A percentile compares a stretch with the other conserved stretches of the same genome.
Conservation (phyloP, 2,329 filamentous ascomycete species). For the Karstenula rhodostoma region DNA sequence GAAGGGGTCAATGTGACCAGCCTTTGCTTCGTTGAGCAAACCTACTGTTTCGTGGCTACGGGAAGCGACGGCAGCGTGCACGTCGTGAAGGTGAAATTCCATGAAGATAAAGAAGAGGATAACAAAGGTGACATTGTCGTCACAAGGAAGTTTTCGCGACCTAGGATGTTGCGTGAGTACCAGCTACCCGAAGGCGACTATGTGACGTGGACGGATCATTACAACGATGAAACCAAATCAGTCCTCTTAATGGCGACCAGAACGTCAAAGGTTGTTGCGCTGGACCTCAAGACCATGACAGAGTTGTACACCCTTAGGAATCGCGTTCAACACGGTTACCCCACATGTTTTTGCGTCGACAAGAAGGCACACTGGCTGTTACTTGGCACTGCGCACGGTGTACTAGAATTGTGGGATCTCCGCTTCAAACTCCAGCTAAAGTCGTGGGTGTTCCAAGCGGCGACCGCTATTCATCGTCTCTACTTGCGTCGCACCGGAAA, state of each 20-base stretch:
- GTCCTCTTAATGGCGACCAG: conserved; percentile 87
- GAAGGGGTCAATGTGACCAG: conserved; percentile 77
- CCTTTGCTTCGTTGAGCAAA: conserved; percentile 90
- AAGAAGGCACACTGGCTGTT: conserved; percentile 88
- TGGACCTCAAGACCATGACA: conserved; percentile 88
- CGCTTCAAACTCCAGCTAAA: conserved; percentile 90
- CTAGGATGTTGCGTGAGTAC: conserved; percentile 75
- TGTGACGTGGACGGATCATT: conserved; percentile 92
- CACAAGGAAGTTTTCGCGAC: conserved; percentile 74
- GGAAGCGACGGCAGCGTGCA: conserved; percentile 85
- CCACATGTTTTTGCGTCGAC: conserved; percentile 91
- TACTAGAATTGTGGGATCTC: conserved; percentile 94
- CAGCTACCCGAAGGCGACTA: conserved; percentile 77
- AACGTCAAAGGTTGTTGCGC: conserved; percentile 79
- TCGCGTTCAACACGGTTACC: conserved; percentile 88
- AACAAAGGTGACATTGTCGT: conserved; percentile 56
- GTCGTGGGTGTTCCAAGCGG: conserved; percentile 86
- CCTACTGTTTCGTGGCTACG: conserved; percentile 91
- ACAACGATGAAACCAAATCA: conserved; percentile 82
- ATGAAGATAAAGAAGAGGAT: conserved; percentile 61
- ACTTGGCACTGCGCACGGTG: conserved; percentile 89
- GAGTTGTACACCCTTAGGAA: conserved; percentile 83
- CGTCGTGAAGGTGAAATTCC: conserved; percentile 70
- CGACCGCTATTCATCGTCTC: conserved; percentile 80
- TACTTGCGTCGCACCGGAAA: conserved; percentile 73